phyloP scores from a whole-genome alignment of 2,329 filamentous ascomycete species.

The Phyllosticta citrichinensis region DNA sequence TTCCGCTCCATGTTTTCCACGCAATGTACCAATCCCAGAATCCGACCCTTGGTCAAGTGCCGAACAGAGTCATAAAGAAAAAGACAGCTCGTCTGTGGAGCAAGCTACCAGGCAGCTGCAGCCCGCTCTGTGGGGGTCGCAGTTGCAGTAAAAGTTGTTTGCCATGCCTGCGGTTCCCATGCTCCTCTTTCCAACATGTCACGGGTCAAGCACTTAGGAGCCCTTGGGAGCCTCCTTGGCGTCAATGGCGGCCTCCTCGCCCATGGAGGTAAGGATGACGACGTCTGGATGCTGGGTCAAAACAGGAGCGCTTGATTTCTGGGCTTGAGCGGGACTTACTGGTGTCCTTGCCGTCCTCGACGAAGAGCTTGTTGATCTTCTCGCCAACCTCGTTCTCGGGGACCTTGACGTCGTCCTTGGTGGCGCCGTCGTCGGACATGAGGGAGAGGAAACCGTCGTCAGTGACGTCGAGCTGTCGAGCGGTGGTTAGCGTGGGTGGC shows the following conservation, averaged over 20 bases:
- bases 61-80: conserved; percentile 7
- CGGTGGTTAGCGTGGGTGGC: conserved; percentile 14
- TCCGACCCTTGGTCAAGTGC: neutral
- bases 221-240: conserved; percentile 75
- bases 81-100: neutral
- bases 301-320: neutral
- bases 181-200: conserved; percentile 6
- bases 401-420: conserved; percentile 91
- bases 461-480: conserved; percentile 73
- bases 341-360: conserved; percentile 77
- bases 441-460: conserved; percentile 94
- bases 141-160: neutral
- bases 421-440: conserved; percentile 74
- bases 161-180: neutral
- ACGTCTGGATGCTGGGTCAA: conserved; percentile 50
- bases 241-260: conserved; percentile 84
- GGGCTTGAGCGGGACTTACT: conserved; percentile 52
- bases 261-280: conserved; percentile 90
- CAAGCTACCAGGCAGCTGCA: neutral
- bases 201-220: conserved; percentile 9
- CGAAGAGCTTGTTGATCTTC: conserved; percentile 75
- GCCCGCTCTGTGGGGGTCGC: conserved; percentile 2
- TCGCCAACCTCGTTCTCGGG: conserved; percentile 84
- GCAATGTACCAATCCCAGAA: conserved; percentile 9
- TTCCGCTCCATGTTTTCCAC: conserved; percentile 4